phyloP scores from a whole-genome alignment of 1,139 yeast species.

The Kurtzmaniella natalensis region DNA sequence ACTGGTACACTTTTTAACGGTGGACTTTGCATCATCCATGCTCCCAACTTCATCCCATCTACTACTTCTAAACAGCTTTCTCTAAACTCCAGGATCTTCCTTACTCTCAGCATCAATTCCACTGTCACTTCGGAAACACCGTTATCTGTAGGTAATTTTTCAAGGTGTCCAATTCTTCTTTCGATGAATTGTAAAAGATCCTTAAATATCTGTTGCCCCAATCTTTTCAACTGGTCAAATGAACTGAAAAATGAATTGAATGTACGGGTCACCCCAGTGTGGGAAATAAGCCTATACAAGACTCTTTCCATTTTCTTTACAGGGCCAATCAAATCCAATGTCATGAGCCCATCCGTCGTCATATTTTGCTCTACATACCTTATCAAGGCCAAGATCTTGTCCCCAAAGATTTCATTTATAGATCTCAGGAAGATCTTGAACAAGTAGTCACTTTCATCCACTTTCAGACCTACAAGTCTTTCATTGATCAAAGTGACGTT shows the following conservation, averaged over 20 bases:
- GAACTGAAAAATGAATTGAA: conserved; percentile 28
- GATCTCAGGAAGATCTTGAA: conserved; percentile 20
- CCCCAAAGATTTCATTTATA: conserved; percentile 19
- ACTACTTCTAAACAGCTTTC: conserved; percentile 53
- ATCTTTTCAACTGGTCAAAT: conserved; percentile 15
- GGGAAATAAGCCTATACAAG: conserved; percentile 18
- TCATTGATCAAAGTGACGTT: conserved; percentile 30
- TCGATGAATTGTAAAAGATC: conserved; percentile 59
- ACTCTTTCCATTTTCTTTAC: conserved; percentile 32
- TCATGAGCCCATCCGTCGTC: conserved; percentile 25
- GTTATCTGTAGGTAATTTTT: conserved; percentile 51
- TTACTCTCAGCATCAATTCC: conserved; percentile 57
- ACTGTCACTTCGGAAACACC: conserved; percentile 70
- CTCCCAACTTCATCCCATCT: conserved; percentile 48
- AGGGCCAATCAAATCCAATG: conserved; percentile 41
- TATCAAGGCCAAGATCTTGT: conserved; percentile 11
- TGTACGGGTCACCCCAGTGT: conserved; percentile 6
- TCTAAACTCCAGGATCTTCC: conserved; percentile 61
- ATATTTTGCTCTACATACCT: conserved; percentile 9
- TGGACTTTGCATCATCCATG: conserved; percentile 63
- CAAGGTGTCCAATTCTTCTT: conserved; percentile 38
- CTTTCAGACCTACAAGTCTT: conserved; percentile 11
- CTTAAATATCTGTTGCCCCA: conserved; percentile 40
- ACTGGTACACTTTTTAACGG: conserved; percentile 48
- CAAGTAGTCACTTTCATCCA: conserved; percentile 13